These are phyloP conservation scores for Musa beccarii DNA, from an alignment of 176 grass and related monocot genomes.

Conservation along the genomic window DNA sequence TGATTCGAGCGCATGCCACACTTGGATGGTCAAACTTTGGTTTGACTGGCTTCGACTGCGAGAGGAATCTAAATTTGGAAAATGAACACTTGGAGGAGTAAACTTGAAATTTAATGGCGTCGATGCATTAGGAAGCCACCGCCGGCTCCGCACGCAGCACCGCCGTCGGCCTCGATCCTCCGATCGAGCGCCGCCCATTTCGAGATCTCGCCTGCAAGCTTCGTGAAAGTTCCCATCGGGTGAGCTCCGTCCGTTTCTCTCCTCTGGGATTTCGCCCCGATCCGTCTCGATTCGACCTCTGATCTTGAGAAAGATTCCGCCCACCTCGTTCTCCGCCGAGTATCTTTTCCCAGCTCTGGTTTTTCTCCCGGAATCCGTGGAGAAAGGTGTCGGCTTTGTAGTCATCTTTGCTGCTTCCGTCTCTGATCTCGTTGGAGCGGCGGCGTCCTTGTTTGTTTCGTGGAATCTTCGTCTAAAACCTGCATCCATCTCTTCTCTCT, in stretches of 20 bases:
- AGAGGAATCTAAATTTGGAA: too few species aligned
- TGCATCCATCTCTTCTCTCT: background rate
- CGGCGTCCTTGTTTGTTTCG: too few species aligned
- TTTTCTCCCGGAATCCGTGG: conserved; percentile 11
- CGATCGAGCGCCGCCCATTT: background rate
- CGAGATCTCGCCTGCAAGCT: background rate
- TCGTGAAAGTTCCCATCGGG: background rate
- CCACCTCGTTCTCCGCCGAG: background rate
- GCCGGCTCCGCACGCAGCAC: too few species aligned
- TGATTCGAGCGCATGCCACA: too few species aligned
- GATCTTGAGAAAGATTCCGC: background rate
- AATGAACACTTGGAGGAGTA: too few species aligned
- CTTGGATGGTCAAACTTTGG: too few species aligned
- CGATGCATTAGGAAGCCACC: too few species aligned
- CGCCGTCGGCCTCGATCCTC: background rate
- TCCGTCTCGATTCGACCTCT: conserved; percentile 11
- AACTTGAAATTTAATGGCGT: too few species aligned
- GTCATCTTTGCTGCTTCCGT: background rate
- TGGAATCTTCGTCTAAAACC: too few species aligned
- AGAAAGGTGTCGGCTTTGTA: conserved; percentile 9
- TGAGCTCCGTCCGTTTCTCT: conserved; percentile 2
- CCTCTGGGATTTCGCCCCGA: background rate
- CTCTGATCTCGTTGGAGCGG: background rate
- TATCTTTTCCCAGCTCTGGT: conserved; percentile 13
- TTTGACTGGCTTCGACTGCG: too few species aligned